Evolutionary conservation across 2,329 filamentous ascomycete species (phyloP).

Genomic region (Penicillium sp.): DNA sequence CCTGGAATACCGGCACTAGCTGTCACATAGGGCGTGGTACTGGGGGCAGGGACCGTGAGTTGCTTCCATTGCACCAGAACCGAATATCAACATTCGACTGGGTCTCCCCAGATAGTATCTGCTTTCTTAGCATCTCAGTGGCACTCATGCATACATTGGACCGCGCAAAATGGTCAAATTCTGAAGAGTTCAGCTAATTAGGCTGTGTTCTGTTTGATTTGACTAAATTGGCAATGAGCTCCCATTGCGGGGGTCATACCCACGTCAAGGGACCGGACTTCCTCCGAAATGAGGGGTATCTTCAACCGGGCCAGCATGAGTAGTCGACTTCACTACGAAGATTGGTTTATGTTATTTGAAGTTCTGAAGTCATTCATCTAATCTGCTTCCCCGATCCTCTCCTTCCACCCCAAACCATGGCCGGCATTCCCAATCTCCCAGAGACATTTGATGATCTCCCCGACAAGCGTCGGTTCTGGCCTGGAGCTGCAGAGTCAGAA

Average conservation of each 20-base stretch:
- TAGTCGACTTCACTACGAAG: not conserved
- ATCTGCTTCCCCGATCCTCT: not conserved
- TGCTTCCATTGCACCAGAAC: too few species aligned
- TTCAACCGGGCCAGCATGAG: not conserved
- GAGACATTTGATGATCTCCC: constrained; percentile 46
- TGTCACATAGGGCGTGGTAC: too few species aligned
- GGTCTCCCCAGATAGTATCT: not conserved
- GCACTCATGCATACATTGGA: not conserved
- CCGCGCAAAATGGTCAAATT: not conserved
- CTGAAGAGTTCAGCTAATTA: not conserved
- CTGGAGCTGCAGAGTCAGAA: constrained; percentile 44
- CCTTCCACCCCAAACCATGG: constrained; percentile 20
- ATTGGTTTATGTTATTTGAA: not conserved
- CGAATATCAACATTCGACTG: too few species aligned
- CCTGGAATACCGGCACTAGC: too few species aligned
- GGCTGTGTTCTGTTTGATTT: not conserved
- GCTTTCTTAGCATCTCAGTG: too few species aligned
- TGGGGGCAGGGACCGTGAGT: too few species aligned
- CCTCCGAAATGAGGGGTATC: constrained; percentile 17
- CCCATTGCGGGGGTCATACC: constrained; percentile 19
- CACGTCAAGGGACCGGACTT: constrained; percentile 19
- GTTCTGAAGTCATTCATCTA: not conserved
- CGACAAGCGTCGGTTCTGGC: constrained; percentile 53
- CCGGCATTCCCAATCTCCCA: constrained; percentile 26
- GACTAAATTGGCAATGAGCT: not conserved